Conservation (phyloP, 768 basidiomycete species). For the Grammothele lineata region DNA sequence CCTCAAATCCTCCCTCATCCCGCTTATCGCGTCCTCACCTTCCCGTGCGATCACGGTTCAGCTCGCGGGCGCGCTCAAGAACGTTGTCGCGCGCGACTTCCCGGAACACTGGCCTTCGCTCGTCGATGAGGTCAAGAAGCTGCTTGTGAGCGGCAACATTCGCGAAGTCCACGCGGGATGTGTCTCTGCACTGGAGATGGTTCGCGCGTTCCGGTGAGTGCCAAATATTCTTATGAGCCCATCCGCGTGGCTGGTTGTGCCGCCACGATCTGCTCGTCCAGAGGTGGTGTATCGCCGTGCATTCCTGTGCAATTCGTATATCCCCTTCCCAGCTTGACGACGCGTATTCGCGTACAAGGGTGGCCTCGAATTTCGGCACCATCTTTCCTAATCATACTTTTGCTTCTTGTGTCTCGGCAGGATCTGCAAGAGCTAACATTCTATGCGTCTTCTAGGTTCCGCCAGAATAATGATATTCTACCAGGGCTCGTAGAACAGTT, state of each 20-base stretch:
- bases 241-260: not conserved
- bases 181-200: slow-evolving; percentile 70
- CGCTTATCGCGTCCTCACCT: slow-evolving; percentile 63
- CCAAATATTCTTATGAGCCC: not conserved
- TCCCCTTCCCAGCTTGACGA: too few species aligned
- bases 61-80: slow-evolving; percentile 69
- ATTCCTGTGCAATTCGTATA: not conserved
- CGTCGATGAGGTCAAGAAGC: slow-evolving; percentile 57
- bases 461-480: slow-evolving; percentile 56
- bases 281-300: not conserved
- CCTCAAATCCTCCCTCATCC: slow-evolving; percentile 65
- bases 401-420: too few species aligned
- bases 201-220: slow-evolving; percentile 69
- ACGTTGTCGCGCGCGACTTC: slow-evolving; percentile 71
- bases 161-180: slow-evolving; percentile 79
- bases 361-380: too few species aligned
- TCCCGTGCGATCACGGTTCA: slow-evolving; percentile 70
- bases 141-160: slow-evolving; percentile 62
- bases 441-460: slow-evolving; percentile 46
- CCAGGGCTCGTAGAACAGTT: slow-evolving; percentile 54
- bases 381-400: too few species aligned
- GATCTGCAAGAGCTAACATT: not conserved
- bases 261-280: not conserved
- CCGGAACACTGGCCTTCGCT: slow-evolving; percentile 72
- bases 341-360: too few species aligned